phyloP scores from a whole-genome alignment of 768 basidiomycete species.

The Tulasnella calospora region DNA sequence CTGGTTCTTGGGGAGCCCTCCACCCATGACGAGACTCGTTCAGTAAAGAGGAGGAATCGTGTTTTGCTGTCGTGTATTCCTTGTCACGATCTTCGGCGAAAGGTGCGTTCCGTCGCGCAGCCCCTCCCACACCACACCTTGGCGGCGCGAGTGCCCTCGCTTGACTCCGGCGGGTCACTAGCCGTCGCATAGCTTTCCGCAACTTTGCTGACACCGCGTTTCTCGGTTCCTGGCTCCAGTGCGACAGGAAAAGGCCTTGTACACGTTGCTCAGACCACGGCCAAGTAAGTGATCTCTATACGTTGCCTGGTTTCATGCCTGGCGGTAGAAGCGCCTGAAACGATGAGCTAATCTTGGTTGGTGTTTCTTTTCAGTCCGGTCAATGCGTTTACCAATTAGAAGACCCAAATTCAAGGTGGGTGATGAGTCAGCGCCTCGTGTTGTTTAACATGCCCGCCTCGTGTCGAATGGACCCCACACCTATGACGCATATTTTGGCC shows the following conservation, averaged over 20 bases:
- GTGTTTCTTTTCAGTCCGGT: slow-evolving; percentile 56
- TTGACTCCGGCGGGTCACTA: background rate
- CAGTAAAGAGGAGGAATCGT: slow-evolving; percentile 69
- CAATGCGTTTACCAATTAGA: slow-evolving; percentile 94
- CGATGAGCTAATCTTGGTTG: slow-evolving; percentile 25
- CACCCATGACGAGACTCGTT: slow-evolving; percentile 12
- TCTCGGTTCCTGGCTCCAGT: slow-evolving; percentile 44
- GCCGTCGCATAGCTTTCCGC: slow-evolving; percentile 13
- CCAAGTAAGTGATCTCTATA: slow-evolving; percentile 47
- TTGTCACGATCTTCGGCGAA: slow-evolving; percentile 91
- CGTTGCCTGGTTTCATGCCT: slow-evolving; percentile 9
- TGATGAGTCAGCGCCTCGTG: slow-evolving; percentile 30
- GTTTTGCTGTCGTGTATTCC: slow-evolving; percentile 76
- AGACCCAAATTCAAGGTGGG: slow-evolving; percentile 73
- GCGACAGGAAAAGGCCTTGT: slow-evolving; percentile 87
- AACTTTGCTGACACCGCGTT: slow-evolving; percentile 23
- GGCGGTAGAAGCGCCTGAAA: background rate
- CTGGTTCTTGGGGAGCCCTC: slow-evolving; percentile 14
- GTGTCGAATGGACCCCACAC: slow-evolving; percentile 7
- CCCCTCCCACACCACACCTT: slow-evolving; percentile 17
- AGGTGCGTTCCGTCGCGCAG: slow-evolving; percentile 48
- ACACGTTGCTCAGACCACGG: slow-evolving; percentile 87
- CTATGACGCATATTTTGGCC: slow-evolving; percentile 34
- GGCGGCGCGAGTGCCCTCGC: background rate
- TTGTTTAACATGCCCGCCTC: slow-evolving; percentile 16